These are phyloP conservation scores for Wickerhamomyces chambardii DNA, from an alignment of 805 yeast species.

Conservation along the genomic window DNA sequence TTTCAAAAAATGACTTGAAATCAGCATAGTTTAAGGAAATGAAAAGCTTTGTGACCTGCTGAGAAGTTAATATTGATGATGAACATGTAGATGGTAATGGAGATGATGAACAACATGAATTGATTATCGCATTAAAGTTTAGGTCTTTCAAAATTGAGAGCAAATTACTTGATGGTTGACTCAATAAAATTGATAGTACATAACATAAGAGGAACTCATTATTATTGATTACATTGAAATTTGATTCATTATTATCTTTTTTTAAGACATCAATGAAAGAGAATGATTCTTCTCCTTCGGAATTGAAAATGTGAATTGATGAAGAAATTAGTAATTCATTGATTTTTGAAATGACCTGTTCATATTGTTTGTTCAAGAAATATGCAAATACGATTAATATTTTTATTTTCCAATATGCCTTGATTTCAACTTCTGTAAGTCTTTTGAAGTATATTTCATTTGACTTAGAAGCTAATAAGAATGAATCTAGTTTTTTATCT, in stretches of 20 bases:
- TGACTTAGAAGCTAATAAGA: conserved; percentile 11
- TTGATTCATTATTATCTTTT: neutral
- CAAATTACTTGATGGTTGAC: neutral
- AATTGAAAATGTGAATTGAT: conserved; percentile 11
- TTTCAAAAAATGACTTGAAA: conserved; percentile 12
- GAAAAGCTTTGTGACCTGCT: conserved; percentile 5
- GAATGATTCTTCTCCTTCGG: conserved; percentile 6
- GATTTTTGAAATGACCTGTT: conserved; percentile 8
- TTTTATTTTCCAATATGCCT: conserved; percentile 17
- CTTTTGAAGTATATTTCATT: conserved; percentile 15
- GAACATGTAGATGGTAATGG: too few relatives aligned
- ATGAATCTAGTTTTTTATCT: conserved; percentile 15
- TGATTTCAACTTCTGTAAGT: conserved; percentile 13
- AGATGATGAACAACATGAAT: neutral
- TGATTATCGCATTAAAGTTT: conserved; percentile 4
- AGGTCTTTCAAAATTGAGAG: conserved; percentile 6
- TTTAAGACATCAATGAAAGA: neutral
- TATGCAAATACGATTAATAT: conserved; percentile 14
- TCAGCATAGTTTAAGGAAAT: conserved; percentile 16
- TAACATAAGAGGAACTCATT: conserved; percentile 4
- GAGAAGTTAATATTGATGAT: neutral
- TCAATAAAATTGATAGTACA: conserved; percentile 8
- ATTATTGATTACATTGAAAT: conserved; percentile 5
- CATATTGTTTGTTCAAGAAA: conserved; percentile 14
- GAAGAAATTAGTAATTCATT: conserved; percentile 7